phyloP scores from a whole-genome alignment of 2,329 filamentous ascomycete species.

The Atkinsonella hypoxylon region DNA sequence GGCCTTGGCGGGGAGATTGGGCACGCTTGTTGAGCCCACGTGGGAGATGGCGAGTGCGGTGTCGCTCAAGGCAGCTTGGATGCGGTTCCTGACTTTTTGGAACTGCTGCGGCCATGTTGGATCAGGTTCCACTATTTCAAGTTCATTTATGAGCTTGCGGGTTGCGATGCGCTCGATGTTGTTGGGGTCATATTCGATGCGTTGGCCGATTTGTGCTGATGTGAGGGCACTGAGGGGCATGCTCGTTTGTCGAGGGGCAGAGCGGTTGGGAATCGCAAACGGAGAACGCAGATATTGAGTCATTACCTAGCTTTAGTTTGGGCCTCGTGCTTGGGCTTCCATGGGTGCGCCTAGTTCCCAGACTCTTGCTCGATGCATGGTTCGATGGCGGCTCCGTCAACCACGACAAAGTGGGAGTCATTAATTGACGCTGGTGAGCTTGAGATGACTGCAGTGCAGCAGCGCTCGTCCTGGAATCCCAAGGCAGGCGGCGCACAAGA shows the following conservation, averaged over 20 bases:
- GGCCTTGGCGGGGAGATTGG: conserved; percentile 35
- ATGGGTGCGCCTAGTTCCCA: too few relatives aligned
- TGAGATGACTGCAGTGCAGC: too few relatives aligned
- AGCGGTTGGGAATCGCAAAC: background rate
- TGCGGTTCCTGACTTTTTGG: background rate
- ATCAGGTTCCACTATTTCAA: conserved; percentile 1
- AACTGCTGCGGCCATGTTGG: conserved; percentile 2
- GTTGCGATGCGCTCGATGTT: background rate
- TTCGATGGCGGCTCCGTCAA: too few relatives aligned
- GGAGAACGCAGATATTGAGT: background rate
- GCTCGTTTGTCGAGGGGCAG: background rate
- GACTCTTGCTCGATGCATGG: too few relatives aligned
- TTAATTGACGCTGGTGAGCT: too few relatives aligned
- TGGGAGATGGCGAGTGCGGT: conserved; percentile 29
- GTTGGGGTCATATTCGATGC: background rate
- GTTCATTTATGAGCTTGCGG: background rate
- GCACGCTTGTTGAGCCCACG: conserved; percentile 40
- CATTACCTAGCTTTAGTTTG: background rate
- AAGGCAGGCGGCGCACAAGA: too few relatives aligned
- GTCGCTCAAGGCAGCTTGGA: background rate
- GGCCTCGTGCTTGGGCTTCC: too few relatives aligned
- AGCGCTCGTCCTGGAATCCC: too few relatives aligned
- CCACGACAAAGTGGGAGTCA: too few relatives aligned
- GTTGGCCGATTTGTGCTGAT: background rate
- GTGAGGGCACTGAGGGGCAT: conserved; percentile 4